Evolutionary conservation across 331 rosid genomes (phyloP).

Genomic region (Rhamnella rubrinervis): DNA sequence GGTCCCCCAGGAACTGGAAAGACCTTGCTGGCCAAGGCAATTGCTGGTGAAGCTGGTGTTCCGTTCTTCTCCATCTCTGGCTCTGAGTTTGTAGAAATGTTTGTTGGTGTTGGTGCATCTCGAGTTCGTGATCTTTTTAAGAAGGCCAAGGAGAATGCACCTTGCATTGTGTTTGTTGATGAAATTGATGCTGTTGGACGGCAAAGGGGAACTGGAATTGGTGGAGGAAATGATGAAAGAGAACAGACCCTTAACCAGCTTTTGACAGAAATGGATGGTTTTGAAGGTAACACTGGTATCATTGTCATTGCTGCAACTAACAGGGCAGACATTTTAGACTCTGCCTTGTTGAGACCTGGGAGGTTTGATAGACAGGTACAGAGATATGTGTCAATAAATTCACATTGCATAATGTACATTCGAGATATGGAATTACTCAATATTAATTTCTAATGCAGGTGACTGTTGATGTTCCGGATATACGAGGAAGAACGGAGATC

Average conservation of each 20-base stretch:
- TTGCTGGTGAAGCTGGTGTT: conserved; percentile 99
- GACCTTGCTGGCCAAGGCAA: conserved; percentile 89
- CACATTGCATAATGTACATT: conserved; percentile 4
- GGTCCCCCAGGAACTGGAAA: conserved; percentile 99
- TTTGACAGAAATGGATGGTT: conserved; percentile 98
- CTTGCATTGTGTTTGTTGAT: conserved; percentile 97
- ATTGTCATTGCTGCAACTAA: conserved; percentile 98
- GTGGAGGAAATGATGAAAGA: conserved; percentile 98
- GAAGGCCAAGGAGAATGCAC: conserved; percentile 99
- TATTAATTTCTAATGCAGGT: conserved; percentile 56
- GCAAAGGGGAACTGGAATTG: conserved; percentile 93
- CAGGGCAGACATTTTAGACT: conserved; percentile 96
- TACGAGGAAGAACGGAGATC: conserved; percentile 91
- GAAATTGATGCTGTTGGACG: conserved; percentile 99
- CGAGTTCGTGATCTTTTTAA: conserved; percentile 95
- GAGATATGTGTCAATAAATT: conserved; percentile 1
- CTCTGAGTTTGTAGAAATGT: conserved; percentile 97
- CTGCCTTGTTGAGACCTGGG: conserved; percentile 94
- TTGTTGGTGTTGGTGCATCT: conserved; percentile 99
- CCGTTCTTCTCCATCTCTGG: conserved; percentile 97
- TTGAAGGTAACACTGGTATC: conserved; percentile 91
- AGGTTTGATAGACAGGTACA: conserved; percentile 90
- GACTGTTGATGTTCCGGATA: conserved; percentile 88
- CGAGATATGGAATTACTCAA: conserved; percentile 4
- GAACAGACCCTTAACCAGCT: conserved; percentile 98